phyloP scores from a whole-genome alignment of 768 basidiomycete species.

The Panaeolus papilionaceus region DNA sequence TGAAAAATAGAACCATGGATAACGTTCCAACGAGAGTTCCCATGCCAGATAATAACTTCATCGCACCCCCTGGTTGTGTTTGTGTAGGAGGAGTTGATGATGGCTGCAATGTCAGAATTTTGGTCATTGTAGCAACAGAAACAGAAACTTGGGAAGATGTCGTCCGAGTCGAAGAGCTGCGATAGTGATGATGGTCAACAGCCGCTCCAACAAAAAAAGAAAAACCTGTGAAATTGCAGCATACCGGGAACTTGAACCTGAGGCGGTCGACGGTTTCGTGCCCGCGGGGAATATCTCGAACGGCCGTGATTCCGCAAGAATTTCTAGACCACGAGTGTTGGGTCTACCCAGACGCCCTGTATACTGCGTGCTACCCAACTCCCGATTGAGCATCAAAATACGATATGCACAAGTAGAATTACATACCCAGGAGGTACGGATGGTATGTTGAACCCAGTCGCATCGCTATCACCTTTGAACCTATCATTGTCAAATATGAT shows the following conservation, averaged over 20 bases:
- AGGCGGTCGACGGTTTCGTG: neutral
- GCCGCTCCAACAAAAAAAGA: neutral
- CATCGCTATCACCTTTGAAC: neutral
- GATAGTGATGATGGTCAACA: neutral
- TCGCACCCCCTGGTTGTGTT: neutral
- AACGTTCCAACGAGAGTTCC: neutral
- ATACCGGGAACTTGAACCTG: neutral
- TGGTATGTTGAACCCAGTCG: neutral
- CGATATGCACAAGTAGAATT: neutral
- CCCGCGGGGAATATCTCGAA: slow-evolving; percentile 3
- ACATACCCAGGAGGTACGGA: neutral
- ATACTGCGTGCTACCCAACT: neutral
- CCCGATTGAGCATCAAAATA: neutral
- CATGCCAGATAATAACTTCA: neutral
- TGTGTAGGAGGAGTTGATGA: neutral
- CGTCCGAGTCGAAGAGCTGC: neutral
- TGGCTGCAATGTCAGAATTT: slow-evolving; percentile 1
- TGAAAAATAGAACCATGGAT: neutral
- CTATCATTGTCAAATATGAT: neutral
- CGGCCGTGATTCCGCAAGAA: neutral
- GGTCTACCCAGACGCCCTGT: slow-evolving; percentile 1
- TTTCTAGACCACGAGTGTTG: neutral
- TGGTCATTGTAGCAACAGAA: slow-evolving; percentile 1
- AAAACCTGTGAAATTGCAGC: neutral
- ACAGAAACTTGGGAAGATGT: neutral